A percentile compares a stretch with the other conserved stretches of the same genome.
Conservation (phyloP, 2,329 filamentous ascomycete genomes). For the Hymenotorrendiella dingleyae region DNA sequence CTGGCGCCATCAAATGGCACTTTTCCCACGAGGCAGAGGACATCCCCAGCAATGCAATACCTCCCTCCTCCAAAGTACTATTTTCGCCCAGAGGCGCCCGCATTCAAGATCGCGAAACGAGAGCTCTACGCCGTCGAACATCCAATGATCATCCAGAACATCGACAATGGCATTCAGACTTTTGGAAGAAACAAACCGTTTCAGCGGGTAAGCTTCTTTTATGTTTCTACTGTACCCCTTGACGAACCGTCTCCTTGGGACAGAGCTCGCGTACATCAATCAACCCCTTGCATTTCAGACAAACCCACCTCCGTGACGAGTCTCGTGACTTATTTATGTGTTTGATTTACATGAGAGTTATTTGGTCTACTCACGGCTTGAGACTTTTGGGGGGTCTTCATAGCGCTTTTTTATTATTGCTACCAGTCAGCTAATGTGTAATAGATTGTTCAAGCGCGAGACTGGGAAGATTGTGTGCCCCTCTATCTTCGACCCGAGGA, state of each 20-base stretch:
- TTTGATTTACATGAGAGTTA: no score
- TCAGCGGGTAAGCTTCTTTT: conserved; percentile 23
- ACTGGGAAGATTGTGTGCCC: conserved; percentile 47
- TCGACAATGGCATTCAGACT: conserved; percentile 57
- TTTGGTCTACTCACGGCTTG: no score
- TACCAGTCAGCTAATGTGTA: background rate
- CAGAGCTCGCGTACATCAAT: background rate
- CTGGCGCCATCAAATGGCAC: background rate
- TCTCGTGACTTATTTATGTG: background rate
- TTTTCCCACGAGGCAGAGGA: no score
- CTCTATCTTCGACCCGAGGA: conserved; percentile 78
- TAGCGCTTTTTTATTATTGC: no score
- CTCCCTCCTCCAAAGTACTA: background rate
- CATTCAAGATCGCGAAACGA: conserved; percentile 44
- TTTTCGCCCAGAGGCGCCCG: conserved; percentile 31
- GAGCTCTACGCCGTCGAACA: conserved; percentile 59
- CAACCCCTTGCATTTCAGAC: conserved; percentile 10
- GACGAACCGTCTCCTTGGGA: background rate
- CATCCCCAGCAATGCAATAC: no score
- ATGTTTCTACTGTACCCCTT: background rate
- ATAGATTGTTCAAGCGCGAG: conserved; percentile 40
- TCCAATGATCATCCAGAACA: conserved; percentile 58
- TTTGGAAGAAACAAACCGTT: conserved; percentile 39
- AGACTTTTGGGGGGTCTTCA: no score
- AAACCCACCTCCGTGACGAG: conserved; percentile 16